Percentiles rank a stretch among this genome's conserved stretches.
These are phyloP conservation scores for Cadophora malorum DNA, from an alignment of 2,329 filamentous ascomycete genomes.

Conservation along the genomic window DNA sequence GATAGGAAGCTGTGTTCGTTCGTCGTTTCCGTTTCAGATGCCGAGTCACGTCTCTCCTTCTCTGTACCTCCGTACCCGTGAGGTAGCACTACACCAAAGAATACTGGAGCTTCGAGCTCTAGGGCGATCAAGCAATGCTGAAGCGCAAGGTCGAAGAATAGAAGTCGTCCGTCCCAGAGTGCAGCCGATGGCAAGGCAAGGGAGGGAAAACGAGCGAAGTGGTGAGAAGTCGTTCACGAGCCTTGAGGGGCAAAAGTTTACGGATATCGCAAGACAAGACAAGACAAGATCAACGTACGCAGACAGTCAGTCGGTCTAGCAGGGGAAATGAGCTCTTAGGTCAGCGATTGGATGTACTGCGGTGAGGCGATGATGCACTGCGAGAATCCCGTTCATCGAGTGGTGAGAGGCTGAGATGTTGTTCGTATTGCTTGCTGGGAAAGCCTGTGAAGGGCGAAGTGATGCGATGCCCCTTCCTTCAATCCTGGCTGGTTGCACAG, in stretches of 20 bases:
- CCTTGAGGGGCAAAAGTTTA: slow-evolving; percentile 5
- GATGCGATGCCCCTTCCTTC: not conserved
- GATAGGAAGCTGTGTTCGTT: slow-evolving; percentile 15
- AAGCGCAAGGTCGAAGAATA: slow-evolving; percentile 31
- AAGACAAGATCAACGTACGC: not conserved
- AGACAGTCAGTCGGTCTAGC: slow-evolving; percentile 12
- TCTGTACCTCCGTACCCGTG: slow-evolving; percentile 9
- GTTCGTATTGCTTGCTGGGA: slow-evolving; percentile 9
- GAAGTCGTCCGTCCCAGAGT: slow-evolving; percentile 12
- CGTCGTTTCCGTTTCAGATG: slow-evolving; percentile 35
- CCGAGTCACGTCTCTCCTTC: slow-evolving; percentile 14
- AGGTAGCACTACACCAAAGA: slow-evolving; percentile 11
- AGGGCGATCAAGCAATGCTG: slow-evolving; percentile 38
- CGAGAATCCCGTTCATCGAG: slow-evolving; percentile 24
- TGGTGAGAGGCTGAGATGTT: slow-evolving; percentile 8
- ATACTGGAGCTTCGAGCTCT: slow-evolving; percentile 37
- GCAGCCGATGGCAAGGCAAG: slow-evolving; percentile 15
- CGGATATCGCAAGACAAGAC: slow-evolving; percentile 1
- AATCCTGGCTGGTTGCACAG: slow-evolving; percentile 6
- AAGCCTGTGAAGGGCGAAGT: not conserved
- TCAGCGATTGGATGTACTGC: slow-evolving; percentile 28
- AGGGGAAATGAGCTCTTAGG: slow-evolving; percentile 23
- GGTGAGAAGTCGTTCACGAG: not conserved
- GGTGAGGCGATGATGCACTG: slow-evolving; percentile 15
- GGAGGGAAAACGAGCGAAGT: slow-evolving; percentile 10